These are phyloP conservation scores for Monosporozyma siamensis DNA, from an alignment of 805 yeast species.

Conservation along the genomic window DNA sequence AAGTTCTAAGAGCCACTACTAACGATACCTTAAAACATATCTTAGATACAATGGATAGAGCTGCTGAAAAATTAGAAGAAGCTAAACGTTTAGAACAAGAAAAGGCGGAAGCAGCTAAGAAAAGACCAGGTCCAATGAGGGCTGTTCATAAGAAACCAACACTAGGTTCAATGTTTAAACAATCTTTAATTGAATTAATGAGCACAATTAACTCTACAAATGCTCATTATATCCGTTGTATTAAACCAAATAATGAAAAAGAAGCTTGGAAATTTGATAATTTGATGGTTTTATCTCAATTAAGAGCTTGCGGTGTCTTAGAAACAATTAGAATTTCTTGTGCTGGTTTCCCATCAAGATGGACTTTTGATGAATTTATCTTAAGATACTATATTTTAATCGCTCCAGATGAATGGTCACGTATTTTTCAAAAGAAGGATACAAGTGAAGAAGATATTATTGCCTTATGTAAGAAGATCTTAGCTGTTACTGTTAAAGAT, in stretches of 20 bases:
- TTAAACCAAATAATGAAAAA: conserved; percentile 90
- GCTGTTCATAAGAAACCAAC: conserved; percentile 73
- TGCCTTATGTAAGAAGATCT: conserved; percentile 58
- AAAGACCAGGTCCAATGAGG: conserved; percentile 36
- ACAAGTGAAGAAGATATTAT: conserved; percentile 49
- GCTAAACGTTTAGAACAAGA: conserved; percentile 24
- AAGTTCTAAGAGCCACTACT: conserved; percentile 61
- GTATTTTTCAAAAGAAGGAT: conserved; percentile 40
- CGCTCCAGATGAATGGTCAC: conserved; percentile 58
- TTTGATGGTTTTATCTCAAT: conserved; percentile 86
- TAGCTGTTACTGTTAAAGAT: conserved; percentile 55
- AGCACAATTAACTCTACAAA: conserved; percentile 85
- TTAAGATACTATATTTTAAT: conserved; percentile 78
- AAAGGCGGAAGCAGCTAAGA: conserved; percentile 27
- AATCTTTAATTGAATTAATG: conserved; percentile 88
- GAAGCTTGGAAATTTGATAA: conserved; percentile 95
- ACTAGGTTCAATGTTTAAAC: conserved; percentile 87
- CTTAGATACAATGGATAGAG: conserved; percentile 53
- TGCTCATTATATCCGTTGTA: conserved; percentile 94
- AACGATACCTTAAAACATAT: conserved; percentile 60
- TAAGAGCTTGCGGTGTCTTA: conserved; percentile 96
- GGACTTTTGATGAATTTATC: conserved; percentile 91
- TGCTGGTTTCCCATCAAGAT: conserved; percentile 95
- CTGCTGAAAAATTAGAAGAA: conserved; percentile 38
- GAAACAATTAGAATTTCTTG: conserved; percentile 95